Percentiles rank a stretch among this genome's conserved stretches.
These are phyloP conservation scores for Ustilago nuda DNA, from an alignment of 1,284 basidiomycete genomes.

Conservation along the genomic window DNA sequence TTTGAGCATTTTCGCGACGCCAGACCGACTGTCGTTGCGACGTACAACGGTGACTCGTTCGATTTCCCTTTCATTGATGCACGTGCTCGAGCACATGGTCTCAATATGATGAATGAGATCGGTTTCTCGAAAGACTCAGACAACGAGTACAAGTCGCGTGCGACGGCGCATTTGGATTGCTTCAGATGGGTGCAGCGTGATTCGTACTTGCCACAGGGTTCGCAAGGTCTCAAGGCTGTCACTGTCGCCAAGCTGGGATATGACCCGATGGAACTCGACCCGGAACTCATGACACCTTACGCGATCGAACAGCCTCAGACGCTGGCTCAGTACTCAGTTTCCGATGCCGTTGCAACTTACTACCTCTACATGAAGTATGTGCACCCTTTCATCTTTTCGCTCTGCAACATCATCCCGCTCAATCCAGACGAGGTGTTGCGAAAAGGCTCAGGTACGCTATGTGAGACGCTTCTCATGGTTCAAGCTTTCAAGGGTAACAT, in stretches of 20 bases:
- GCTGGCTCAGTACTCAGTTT: constrained; percentile 97
- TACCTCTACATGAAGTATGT: constrained; percentile 99
- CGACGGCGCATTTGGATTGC: constrained; percentile 98
- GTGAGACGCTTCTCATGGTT: constrained; percentile 98
- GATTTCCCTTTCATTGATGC: constrained; percentile 98
- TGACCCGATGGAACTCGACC: constrained; percentile 96
- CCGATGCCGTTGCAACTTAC: constrained; percentile 99
- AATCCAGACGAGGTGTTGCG: constrained; percentile 95
- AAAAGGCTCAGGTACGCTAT: constrained; percentile 95
- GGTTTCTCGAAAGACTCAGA: constrained; percentile 92
- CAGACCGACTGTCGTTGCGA: constrained; percentile 95
- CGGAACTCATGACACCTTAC: constrained; percentile 99
- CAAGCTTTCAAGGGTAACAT: constrained; percentile 92
- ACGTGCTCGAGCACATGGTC: constrained; percentile 85
- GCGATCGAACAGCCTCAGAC: constrained; percentile 95
- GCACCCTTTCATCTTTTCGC: constrained; percentile 98
- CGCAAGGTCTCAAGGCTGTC: constrained; percentile 97
- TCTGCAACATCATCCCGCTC: constrained; percentile 99
- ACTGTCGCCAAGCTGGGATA: constrained; percentile 97
- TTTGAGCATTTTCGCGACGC: constrained; percentile 93
- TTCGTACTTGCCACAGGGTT: constrained; percentile 98
- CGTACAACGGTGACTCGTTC: constrained; percentile 99
- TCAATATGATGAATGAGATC: constrained; percentile 95
- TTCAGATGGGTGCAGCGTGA: constrained; percentile 99
- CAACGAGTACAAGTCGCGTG: constrained; percentile 92